phyloP scores from a whole-genome alignment of 306 rosid species.

The Vigna mungo region DNA sequence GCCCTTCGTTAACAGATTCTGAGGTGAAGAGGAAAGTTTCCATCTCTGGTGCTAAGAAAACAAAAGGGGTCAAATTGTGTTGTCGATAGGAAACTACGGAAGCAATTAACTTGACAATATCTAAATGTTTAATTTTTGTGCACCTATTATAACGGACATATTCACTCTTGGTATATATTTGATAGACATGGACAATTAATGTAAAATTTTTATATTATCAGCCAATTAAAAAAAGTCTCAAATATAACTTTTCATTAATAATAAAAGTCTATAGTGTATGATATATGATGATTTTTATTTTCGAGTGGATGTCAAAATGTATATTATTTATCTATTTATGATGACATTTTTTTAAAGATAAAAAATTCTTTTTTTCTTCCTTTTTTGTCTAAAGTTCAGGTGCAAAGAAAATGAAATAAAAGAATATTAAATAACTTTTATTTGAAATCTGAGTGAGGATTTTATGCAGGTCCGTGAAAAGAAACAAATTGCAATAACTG shows the following conservation, averaged over 20 bases:
- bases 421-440: background rate
- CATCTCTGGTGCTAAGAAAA: slow-evolving; percentile 57
- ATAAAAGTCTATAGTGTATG: too few relatives aligned
- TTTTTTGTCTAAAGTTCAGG: background rate
- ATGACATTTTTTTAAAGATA: too few relatives aligned
- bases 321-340: too few relatives aligned
- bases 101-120: background rate
- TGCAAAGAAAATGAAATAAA: background rate
- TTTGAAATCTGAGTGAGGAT: slow-evolving; percentile 9
- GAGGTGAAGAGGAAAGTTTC: slow-evolving; percentile 84
- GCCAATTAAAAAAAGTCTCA: too few relatives aligned
- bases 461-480: slow-evolving; percentile 42
- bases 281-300: too few relatives aligned
- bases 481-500: background rate
- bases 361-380: background rate
- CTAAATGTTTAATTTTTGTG: background rate
- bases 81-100: background rate
- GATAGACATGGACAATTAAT: too few relatives aligned
- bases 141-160: background rate
- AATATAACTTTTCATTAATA: too few relatives aligned
- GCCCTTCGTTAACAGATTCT: slow-evolving; percentile 89
- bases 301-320: too few relatives aligned
- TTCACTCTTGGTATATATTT: too few relatives aligned
- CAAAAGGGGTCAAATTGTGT: slow-evolving; percentile 18
- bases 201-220: too few relatives aligned